Evolutionary conservation across 495 filamentous ascomycete genomes (phyloP).

Genomic region (Bacidia rubella): DNA sequence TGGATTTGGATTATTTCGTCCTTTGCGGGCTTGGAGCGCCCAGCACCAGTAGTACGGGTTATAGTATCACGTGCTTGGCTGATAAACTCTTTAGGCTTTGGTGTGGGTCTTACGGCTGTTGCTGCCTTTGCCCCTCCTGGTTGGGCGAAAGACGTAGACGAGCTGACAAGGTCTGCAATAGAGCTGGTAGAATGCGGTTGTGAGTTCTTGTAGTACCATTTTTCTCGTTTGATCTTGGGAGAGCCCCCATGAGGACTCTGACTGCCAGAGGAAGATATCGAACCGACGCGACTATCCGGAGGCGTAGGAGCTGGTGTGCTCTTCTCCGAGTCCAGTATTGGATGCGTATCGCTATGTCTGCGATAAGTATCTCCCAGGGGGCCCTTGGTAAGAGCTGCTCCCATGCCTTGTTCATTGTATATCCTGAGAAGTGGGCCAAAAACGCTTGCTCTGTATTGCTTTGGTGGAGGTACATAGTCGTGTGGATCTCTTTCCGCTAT

Average conservation of each 20-base stretch:
- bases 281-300: constrained; percentile 25
- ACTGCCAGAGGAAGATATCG: constrained; percentile 25
- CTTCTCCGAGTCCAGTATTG: constrained; percentile 2
- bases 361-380: constrained; percentile 11
- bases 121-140: constrained; percentile 22
- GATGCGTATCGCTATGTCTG: neutral
- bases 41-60: constrained; percentile 23
- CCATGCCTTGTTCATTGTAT: constrained; percentile 35
- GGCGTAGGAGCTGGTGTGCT: constrained; percentile 6
- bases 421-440: constrained; percentile 69
- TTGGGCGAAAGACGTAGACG: constrained; percentile 37
- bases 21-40: constrained; percentile 27
- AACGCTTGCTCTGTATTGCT: constrained; percentile 61
- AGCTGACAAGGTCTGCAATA: constrained; percentile 43
- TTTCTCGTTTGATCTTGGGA: constrained; percentile 33
- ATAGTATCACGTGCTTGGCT: constrained; percentile 35
- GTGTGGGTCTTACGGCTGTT: constrained; percentile 12
- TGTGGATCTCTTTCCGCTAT: constrained; percentile 46
- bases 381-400: constrained; percentile 16
- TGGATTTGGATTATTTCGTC: constrained; percentile 71
- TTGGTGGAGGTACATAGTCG: constrained; percentile 53
- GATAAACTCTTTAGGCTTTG: constrained; percentile 25
- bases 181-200: constrained; percentile 32
- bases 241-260: constrained; percentile 28
- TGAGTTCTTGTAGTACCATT: constrained; percentile 54